These are phyloP conservation scores for Samsoniella hepiali DNA, from an alignment of 2,329 filamentous ascomycete genomes.

Conservation along the genomic window DNA sequence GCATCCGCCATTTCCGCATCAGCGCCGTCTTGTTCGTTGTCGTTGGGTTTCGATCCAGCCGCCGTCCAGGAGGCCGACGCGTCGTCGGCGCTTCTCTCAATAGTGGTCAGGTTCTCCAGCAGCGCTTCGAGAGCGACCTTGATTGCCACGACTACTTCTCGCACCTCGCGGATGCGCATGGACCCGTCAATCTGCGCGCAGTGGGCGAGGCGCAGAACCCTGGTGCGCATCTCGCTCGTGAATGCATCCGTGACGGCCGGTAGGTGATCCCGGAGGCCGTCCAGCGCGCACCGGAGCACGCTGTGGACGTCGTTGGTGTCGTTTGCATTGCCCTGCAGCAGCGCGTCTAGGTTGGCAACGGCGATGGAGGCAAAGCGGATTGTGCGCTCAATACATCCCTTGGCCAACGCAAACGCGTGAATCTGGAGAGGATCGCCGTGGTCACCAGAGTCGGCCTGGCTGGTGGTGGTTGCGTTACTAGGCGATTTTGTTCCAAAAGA, in stretches of 20 bases:
- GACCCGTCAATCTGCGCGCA: background rate
- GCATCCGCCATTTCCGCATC: background rate
- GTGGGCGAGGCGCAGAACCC: background rate
- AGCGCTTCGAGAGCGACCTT: background rate
- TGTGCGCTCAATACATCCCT: background rate
- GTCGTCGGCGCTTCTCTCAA: background rate
- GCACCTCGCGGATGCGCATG: background rate
- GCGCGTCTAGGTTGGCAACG: background rate
- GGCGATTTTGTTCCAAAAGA: background rate
- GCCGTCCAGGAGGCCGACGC: background rate
- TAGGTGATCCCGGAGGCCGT: background rate
- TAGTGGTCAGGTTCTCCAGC: background rate
- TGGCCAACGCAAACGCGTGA: background rate
- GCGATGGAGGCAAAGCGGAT: background rate
- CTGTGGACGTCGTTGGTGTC: too few species aligned
- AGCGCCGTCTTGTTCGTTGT: background rate
- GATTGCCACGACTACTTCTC: background rate
- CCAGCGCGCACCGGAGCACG: background rate
- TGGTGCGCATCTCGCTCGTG: background rate
- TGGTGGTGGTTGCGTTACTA: rapidly evolving
- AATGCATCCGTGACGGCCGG: background rate
- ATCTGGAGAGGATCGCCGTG: rapidly evolving
- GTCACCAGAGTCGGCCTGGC: background rate
- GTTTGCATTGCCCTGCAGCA: background rate
- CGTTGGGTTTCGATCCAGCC: too few species aligned